Base-by-base conservation (phyloP, 73 alveolate species). In the Uronychia binucleata region DNA sequence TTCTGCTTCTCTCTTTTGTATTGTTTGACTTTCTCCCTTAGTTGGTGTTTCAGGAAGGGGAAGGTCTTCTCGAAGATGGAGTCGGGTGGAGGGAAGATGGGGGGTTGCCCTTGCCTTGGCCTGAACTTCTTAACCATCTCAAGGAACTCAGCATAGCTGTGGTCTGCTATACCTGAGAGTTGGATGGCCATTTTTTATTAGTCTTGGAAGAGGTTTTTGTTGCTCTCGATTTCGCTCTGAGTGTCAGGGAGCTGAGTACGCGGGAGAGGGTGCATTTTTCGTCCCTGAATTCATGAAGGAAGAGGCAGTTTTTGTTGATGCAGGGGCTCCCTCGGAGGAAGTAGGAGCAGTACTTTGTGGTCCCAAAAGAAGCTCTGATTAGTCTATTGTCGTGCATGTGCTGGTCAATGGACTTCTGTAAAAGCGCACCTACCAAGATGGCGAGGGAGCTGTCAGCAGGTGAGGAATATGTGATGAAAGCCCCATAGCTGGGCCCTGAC, bases 341-440 rank as follows among this genome's bases (percentile, higher is more conserved):
- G 88, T 94, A 92, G 57, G 92, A 79, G 80, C 99, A 96, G 79
- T 96, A 96, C 85, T 96, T 96, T 14, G 99, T 96, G 26, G 98
- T 92, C 0, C 99, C 99, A 82, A 87, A 96, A 75, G 96, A 92
- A 26, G 97, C 98, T 81, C 96, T 92, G 77, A 96, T 89, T 77
- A 81, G 84, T 58, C 93, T 90, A n/a, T 91, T 90, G 57, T 96
- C 98, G 58, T 82, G 82, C 33, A 79, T 93, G 67, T 82, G 80
- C 82, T 88, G 83, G 86, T 96, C 98, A 58, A 95, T 75, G 74
- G 98, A 93, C 19, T 46, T 46, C 67, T 5, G 5, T 19, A 5
- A 11, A 19, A 46, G 19, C 5, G 67, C 5, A 11, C 67, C 19
- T 46, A 46, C 67, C 84, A 94, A 89, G 77, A 96, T 96, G 58